Base-by-base conservation (phyloP, 805 yeast genomes). In the Spathaspora passalidarum region DNA sequence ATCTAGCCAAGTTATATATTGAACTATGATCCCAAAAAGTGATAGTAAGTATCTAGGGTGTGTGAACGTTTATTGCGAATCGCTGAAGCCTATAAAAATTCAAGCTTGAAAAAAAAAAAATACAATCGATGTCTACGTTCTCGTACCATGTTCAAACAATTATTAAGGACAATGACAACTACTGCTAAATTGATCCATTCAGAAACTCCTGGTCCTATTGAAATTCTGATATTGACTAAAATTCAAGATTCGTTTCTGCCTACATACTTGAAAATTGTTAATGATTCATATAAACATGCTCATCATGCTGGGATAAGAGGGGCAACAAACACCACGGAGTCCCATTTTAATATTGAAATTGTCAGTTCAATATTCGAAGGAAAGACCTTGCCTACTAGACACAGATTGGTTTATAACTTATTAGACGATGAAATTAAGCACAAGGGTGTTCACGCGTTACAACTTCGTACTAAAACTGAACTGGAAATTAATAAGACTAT, bases 211-310 rank as follows among this genome's bases (percentile, higher is more conserved):
- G 72, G 75, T 9, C 83, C 86, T 5, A 70, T 81, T 11, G 82
- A 81, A 46, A 57, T 60, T 32, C 57, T 68, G 36, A 80, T 84
- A 34, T 61, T 66, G 34, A 49, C 59, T 2, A 81, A 81, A 52
- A 56, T 84, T 22, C 52, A 61, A 17, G 50, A 55, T 5, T 62
- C 61, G 2, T 73, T 74, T 40, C 56, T 67, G 51, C 95, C 80
- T 18, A 57, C 59, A 7, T 62, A 51, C 53, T 72, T 79, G 52
- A 75, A 69, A 25, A 75, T 92, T 5, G 71, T 69, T 47, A 92
- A 92, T 61, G 97, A 92, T 64, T 88, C 96, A 5, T 81, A 81
- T 64, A 86, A 86, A 60, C 98, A 92, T 64, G 80, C 90, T 1
- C 91, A 88, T 52, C 98, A 92, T 63, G 84, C 82, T 47, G 90